phyloP scores from a whole-genome alignment of 23 red algal species.

The Gracilaria caudata region DNA sequence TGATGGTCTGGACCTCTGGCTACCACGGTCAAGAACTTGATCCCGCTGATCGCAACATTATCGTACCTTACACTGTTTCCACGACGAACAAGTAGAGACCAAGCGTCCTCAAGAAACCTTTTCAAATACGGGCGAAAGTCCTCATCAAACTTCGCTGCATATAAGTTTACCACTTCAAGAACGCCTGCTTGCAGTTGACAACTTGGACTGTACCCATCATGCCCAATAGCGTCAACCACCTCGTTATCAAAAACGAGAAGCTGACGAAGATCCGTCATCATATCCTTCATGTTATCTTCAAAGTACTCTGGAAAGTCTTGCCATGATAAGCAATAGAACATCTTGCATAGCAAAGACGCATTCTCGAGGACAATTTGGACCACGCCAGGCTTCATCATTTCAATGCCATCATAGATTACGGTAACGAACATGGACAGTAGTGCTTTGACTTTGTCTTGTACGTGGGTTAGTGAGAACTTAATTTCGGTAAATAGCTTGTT shows the following conservation, averaged over 20 bases:
- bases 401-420: conserved; percentile 43
- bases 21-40: conserved; percentile 88
- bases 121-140: conserved; percentile 94
- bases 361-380: conserved; percentile 57
- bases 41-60: conserved; percentile 82
- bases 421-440: conserved; percentile 55
- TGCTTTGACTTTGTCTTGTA: conserved; percentile 62
- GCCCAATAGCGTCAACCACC: conserved; percentile 38
- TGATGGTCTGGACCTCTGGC: conserved; percentile 71
- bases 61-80: conserved; percentile 78
- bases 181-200: conserved; percentile 72
- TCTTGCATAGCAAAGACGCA: conserved; percentile 40
- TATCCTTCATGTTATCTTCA: conserved; percentile 89
- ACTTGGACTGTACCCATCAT: conserved; percentile 56
- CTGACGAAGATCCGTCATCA: conserved; percentile 67
- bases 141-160: conserved; percentile 92
- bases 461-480: conserved; percentile 62
- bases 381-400: conserved; percentile 30
- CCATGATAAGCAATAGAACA: conserved; percentile 93
- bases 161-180: conserved; percentile 82
- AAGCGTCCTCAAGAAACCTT: conserved; percentile 68
- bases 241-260: conserved; percentile 71
- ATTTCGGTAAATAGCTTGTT: conserved; percentile 93
- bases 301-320: conserved; percentile 97
- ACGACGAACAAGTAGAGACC: conserved; percentile 78